Conservation (phyloP, 2,329 filamentous ascomycete genomes). For the Blastomyces silverae region DNA sequence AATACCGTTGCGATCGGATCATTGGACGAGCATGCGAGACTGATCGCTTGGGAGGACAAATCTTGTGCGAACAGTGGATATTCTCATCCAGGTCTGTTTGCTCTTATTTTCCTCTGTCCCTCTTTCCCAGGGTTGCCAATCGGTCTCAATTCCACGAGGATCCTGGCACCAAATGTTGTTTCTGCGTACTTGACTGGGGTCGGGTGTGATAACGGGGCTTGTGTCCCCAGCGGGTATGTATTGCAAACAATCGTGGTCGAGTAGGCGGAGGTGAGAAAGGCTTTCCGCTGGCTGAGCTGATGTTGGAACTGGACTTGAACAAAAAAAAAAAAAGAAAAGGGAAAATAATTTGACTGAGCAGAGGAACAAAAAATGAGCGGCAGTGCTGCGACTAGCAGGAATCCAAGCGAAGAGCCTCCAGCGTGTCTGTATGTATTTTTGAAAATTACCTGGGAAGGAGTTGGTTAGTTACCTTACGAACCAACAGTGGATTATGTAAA, state of each 20-base stretch:
- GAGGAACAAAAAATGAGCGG: not conserved
- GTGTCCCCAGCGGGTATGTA: not conserved
- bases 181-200: not conserved
- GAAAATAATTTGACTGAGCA: conserved; percentile 1
- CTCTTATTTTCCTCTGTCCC: not conserved
- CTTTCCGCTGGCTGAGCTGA: not conserved
- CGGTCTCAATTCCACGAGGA: conserved; percentile 8
- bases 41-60: not conserved
- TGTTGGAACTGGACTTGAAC: not conserved
- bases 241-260: not conserved
- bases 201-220: not conserved
- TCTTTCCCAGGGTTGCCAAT: not conserved
- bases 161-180: not conserved
- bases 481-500: conserved; percentile 10
- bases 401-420: conserved; percentile 2
- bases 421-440: not conserved
- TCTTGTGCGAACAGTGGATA: not conserved
- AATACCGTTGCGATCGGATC: not conserved
- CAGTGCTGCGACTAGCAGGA: not conserved
- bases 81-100: not conserved
- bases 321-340: not conserved
- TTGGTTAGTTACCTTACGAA: too few relatives aligned
- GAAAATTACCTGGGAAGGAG: conserved; percentile 2
- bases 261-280: not conserved
- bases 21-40: conserved; percentile 4